phyloP scores from a whole-genome alignment of 2,329 filamentous ascomycete genomes.

The Epicoccum nigrum region DNA sequence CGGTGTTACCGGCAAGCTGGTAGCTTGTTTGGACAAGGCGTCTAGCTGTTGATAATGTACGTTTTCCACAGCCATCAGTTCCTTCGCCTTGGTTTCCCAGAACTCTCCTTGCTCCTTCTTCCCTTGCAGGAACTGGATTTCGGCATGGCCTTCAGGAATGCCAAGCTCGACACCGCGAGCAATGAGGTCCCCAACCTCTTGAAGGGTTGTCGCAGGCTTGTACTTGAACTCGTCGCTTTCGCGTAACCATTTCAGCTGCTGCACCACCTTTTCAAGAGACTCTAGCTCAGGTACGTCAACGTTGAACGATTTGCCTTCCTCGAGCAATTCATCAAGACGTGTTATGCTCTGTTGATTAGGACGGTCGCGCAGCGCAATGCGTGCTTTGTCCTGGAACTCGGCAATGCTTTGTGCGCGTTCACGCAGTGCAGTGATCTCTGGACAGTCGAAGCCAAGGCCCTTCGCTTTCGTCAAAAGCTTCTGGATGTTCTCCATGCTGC shows the following conservation, averaged over 20 bases:
- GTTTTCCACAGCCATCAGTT: slow-evolving; percentile 88
- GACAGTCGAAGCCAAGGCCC: slow-evolving; percentile 88
- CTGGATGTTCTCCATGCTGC: slow-evolving; percentile 87
- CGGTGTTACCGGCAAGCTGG: slow-evolving; percentile 77
- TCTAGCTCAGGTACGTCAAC: slow-evolving; percentile 91
- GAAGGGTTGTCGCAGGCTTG: slow-evolving; percentile 68
- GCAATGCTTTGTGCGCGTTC: slow-evolving; percentile 86
- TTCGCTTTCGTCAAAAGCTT: slow-evolving; percentile 84
- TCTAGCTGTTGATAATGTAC: slow-evolving; percentile 96
- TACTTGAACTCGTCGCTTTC: slow-evolving; percentile 70
- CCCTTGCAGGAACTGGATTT: slow-evolving; percentile 76
- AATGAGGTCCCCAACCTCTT: slow-evolving; percentile 80
- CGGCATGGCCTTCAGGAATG: slow-evolving; percentile 79
- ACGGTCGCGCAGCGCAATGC: slow-evolving; percentile 68
- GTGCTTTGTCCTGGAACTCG: slow-evolving; percentile 79
- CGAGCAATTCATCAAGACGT: slow-evolving; percentile 88
- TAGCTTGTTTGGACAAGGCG: slow-evolving; percentile 83
- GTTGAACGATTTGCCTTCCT: slow-evolving; percentile 86
- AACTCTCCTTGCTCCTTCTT: slow-evolving; percentile 77
- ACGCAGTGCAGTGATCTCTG: slow-evolving; percentile 83
- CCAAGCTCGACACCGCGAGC: slow-evolving; percentile 77
- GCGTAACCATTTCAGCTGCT: slow-evolving; percentile 88
- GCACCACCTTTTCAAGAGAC: slow-evolving; percentile 76
- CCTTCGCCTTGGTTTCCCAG: slow-evolving; percentile 92
- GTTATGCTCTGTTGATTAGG: slow-evolving; percentile 60